Evolutionary conservation across 805 yeast species (phyloP), one percentile per base, ranked within the genome.

Genomic region (Candida saitoana): DNA sequence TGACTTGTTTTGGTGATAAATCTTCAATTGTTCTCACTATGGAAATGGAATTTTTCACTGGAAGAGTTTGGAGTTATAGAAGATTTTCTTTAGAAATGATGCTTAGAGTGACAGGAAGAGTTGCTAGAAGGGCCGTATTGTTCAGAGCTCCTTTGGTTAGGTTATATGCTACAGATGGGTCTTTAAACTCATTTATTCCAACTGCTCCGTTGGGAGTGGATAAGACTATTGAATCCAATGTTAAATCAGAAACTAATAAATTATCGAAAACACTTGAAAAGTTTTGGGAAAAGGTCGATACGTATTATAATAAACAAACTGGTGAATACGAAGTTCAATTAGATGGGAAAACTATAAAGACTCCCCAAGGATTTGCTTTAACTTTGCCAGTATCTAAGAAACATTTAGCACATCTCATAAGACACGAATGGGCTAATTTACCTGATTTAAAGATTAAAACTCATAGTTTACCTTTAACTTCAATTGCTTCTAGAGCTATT

Each of bases 401-500:
- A 45, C 64, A 78, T 7, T 67, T 93, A 48, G 96, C 96, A 0
- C 71, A 80, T 48, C 62, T 91, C 52, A 69, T 93, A 29, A 80
- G 80, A 31, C 87, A 87, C 55, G 99, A 93, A 64, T 93, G 99
- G 99, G 73, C 79, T 42, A 75, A 76, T 32, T 65, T 93, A 43
- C 77, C 91, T 2, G 73, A 74, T 43, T 71, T 82, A 46, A 64
- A 63, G 47, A 77, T 90, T 53, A 85, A 84, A 60, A 83, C 89
- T 14, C 87, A 84, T 56, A 68, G 85, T 30, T 72, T 93, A 34
- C 98, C 98, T 0, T 65, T 93, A 46, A 93, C 99, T 0, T 87
- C 96, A 0, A 65, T 93, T 41, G 82, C 85, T 3, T 81, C 97
- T 1, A 74, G 99, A 48, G 87, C 95, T 12, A 79, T 93, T 37